phyloP scores from a whole-genome alignment of 208 protist genomes.

The Lotmaria passim region DNA sequence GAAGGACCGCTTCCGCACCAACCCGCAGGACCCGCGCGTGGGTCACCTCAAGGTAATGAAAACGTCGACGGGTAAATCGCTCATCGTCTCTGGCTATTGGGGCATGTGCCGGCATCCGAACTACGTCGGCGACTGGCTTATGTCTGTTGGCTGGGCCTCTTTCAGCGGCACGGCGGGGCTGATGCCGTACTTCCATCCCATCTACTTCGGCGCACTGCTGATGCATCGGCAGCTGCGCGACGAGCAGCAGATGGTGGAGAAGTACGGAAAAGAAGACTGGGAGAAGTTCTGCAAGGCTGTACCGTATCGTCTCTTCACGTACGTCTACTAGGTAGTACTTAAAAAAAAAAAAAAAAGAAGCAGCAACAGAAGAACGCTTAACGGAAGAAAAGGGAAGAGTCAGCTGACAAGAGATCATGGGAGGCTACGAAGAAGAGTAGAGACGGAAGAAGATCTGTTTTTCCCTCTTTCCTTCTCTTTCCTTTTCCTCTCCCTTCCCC shows the following conservation, averaged over 20 bases:
- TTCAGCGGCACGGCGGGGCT: constrained; percentile 64
- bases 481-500: no score
- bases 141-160: constrained; percentile 73
- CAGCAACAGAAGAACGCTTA: background rate
- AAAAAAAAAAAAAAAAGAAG: no score
- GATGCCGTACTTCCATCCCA: constrained; percentile 93
- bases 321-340: constrained; percentile 91
- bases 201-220: constrained; percentile 95
- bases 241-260: constrained; percentile 88
- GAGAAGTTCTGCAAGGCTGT: constrained; percentile 91
- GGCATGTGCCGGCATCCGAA: constrained; percentile 97
- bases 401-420: background rate
- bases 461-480: constrained; percentile 11
- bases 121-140: constrained; percentile 96
- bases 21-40: constrained; percentile 70
- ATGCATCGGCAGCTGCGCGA: constrained; percentile 95
- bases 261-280: constrained; percentile 94
- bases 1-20: constrained; percentile 85
- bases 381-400: background rate
- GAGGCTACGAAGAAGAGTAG: background rate
- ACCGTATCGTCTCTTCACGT: constrained; percentile 89
- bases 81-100: constrained; percentile 96
- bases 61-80: constrained; percentile 79
- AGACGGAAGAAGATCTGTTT: background rate
- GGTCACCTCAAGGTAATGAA: constrained; percentile 78